phyloP scores from a whole-genome alignment of 1,284 basidiomycete genomes.

The Paramarasmius palmivorus region DNA sequence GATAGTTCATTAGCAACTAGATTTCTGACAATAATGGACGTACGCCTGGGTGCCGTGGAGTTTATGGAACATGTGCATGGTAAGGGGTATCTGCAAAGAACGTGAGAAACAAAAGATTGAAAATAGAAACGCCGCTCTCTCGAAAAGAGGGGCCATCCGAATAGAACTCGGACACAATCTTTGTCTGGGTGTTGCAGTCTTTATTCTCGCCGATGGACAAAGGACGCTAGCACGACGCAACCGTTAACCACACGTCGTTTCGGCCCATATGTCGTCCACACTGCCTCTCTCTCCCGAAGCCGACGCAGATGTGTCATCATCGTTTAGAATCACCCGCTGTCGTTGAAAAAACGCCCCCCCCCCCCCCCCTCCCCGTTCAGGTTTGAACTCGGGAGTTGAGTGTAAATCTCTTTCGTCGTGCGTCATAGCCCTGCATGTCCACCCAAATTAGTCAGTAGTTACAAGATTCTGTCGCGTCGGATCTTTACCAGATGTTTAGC shows the following conservation, averaged over 20 bases:
- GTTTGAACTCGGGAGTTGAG: constrained; percentile 28
- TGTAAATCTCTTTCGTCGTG: constrained; percentile 30
- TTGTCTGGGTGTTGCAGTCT: not conserved
- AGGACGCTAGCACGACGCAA: constrained; percentile 9
- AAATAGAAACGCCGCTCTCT: not conserved
- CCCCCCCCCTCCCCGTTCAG: too few relatives aligned
- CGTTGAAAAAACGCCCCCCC: constrained; percentile 29
- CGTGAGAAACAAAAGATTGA: too few relatives aligned
- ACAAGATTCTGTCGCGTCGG: too few relatives aligned
- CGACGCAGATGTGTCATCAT: constrained; percentile 23
- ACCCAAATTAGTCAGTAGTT: too few relatives aligned
- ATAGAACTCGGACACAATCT: not conserved
- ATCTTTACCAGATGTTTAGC: constrained; percentile 39
- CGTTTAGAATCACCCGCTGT: constrained; percentile 22
- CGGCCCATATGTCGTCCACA: constrained; percentile 7
- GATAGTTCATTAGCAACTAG: too few relatives aligned
- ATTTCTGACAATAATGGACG: too few relatives aligned
- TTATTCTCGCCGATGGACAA: not conserved
- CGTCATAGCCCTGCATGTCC: constrained; percentile 29
- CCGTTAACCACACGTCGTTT: constrained; percentile 9
- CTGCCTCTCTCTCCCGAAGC: constrained; percentile 26
- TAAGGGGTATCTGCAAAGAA: too few relatives aligned
- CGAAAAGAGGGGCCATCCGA: constrained; percentile 1
- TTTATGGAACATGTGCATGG: too few relatives aligned
- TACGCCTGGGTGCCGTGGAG: too few relatives aligned